phyloP scores from a whole-genome alignment of 176 grass and related monocot genomes.

The Sorghum bicolor region Sorghum_bicolor_NCBIv3 NC_012872.2:73087501-73088000 shows the following conservation, averaged over 20 bases:
- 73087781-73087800: slow-evolving; percentile 61
- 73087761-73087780: slow-evolving; percentile 49
- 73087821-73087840: slow-evolving; percentile 16
- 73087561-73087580: slow-evolving; percentile 34
- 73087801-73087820: neutral
- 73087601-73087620: slow-evolving; percentile 50
- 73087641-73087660: slow-evolving; percentile 60
- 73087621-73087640: slow-evolving; percentile 46
- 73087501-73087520: slow-evolving; percentile 65
- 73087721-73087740: slow-evolving; percentile 80
- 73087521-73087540: slow-evolving; percentile 49
- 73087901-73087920: neutral
- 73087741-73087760: slow-evolving; percentile 54
- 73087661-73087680: slow-evolving; percentile 40
- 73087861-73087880: neutral
- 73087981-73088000: neutral
- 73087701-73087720: slow-evolving; percentile 45
- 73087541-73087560: slow-evolving; percentile 57
- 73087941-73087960: neutral
- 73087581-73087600: slow-evolving; percentile 69
- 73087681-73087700: slow-evolving; percentile 58
- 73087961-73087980: neutral
- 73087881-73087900: slow-evolving; percentile 30
- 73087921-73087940: neutral
- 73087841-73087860: slow-evolving; percentile 6